A percentile compares a stretch with the other conserved stretches of the same genome.
phyloP scores from a whole-genome alignment of 148 eudicot genomes.

The Euryodendron excelsum region DNA sequence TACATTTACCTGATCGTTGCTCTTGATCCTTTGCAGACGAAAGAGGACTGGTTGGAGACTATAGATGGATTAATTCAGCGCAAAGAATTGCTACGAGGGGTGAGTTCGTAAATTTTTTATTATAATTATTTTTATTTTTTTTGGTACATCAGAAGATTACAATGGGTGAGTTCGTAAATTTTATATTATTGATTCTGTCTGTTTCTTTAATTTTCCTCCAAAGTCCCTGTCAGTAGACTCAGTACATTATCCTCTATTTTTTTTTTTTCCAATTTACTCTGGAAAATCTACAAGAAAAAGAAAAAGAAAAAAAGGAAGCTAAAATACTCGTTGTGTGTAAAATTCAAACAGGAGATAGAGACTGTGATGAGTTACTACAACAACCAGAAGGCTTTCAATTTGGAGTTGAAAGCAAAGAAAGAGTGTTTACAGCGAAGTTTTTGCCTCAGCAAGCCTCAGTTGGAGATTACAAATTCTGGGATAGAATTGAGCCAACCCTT shows the following conservation, averaged over 20 bases:
- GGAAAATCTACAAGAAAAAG: not conserved
- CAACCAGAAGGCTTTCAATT: constrained; percentile 12
- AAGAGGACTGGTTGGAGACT: constrained; percentile 23
- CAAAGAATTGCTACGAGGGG: constrained; percentile 23
- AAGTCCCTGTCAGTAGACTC: constrained; percentile 11
- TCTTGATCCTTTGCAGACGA: constrained; percentile 29
- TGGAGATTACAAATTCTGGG: no score
- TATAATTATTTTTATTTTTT: no score
- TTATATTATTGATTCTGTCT: not conserved
- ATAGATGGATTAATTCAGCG: constrained; percentile 13
- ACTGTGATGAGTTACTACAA: constrained; percentile 22
- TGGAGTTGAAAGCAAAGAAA: constrained; percentile 25
- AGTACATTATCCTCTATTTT: constrained; percentile 9
- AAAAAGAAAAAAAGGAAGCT: not conserved
- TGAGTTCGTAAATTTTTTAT: constrained; percentile 11
- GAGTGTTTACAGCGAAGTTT: no score
- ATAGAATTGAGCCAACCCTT: constrained; percentile 3
- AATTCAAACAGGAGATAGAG: constrained; percentile 30
- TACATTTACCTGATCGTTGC: not conserved
- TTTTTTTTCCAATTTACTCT: not conserved
- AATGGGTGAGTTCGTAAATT: no score
- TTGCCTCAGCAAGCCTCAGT: no score
- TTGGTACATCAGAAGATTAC: no score
- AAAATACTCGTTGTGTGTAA: not conserved
- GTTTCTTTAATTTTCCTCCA: not conserved